Evolutionary conservation across 2,329 filamentous ascomycete genomes (phyloP), one percentile per base, ranked within the genome.

Genomic region (Didymella pomorum): DNA sequence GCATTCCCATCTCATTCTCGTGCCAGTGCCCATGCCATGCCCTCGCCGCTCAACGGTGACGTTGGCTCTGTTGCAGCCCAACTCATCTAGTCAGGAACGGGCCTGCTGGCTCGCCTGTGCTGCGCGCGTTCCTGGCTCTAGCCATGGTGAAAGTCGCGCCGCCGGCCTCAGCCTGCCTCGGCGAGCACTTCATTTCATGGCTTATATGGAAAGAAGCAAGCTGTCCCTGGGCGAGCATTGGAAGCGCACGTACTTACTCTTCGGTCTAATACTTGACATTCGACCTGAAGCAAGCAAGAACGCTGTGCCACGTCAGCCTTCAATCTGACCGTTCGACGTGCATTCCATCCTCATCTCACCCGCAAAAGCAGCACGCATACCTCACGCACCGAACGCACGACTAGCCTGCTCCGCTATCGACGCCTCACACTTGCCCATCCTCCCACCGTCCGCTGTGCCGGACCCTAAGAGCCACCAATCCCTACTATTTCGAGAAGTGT

Each of bases 401-500:
- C 54, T 57, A 45, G 42, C 41, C 20, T n/a, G 33, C 8, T 9
- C 25, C 18, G 2, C 46, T 12, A 31, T 25, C 48, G 29, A 48
- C 55, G 55, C 55, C 55, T 58, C 55, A 52, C 55, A 49, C 21
- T 52, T 37, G 37, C 37, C 53, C 37, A 49, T 31, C 23, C 9
- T 52, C 43, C 55, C 55, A 49, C n/a, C 23, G 35, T 48, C 55
- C 55, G 35, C 43, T 23, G 43, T 44, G 43, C 48, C 55, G 55
- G 48, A 23, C 21, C 48, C 21, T 42, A n/a, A 20, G 21, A 29
- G 26, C 21, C 31, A 52, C 16, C 54, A 35, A 35, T 52, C 55
- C 5, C 39, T n/a, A 21, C 56, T 49, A 5, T 35, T 42, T 58
- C 39, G 31, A 50, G 56, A 54, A 50, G 56, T 53, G 56, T 58